Evolutionary conservation across 768 basidiomycete genomes (phyloP), one percentile per base, ranked within the genome.

Genomic region (Lentinula boryana): DNA sequence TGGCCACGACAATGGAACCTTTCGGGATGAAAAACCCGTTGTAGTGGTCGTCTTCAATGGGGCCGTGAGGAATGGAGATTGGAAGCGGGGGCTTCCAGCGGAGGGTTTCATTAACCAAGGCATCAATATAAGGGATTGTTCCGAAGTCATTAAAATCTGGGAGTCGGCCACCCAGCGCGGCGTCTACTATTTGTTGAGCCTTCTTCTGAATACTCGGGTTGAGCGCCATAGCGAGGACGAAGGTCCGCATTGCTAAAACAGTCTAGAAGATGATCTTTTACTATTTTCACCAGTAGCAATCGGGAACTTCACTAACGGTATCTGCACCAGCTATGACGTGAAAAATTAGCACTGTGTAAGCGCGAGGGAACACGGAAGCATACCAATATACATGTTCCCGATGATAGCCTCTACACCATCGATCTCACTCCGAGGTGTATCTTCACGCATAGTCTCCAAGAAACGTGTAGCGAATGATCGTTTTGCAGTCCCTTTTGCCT

Each of bases 31-130:
- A 63, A 60, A 67, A 67, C 2, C 72, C 72, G 9, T 66, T 52
- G 48, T 72, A 73, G 52, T 64, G 63, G 32, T 72, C 72, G 55
- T 73, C 71, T 58, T 62, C 48, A 9, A 64, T 71, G 13, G 68
- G 69, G 4, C 51, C 54, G 21, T 69, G 70, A 10, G 61, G 56
- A 31, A 32, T 41, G 31, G 36, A 62, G 18, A 49, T 23, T 44
- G 40, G 56, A 31, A 43, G n/a, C 16, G 65, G 59, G 1, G 67
- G 65, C 12, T 58, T 63, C 68, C 68, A 69, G 16, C 71, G 36
- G 8, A 67, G 56, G 1, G 65, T 64, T 57, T 72, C 71, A 16
- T 62, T 65, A 15, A 69, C 58, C 4, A 72, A 9, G 0, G 67
- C 68, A 23, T 67, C 64, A 9, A 70, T 36, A 51, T 70, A 71